phyloP scores from a whole-genome alignment of 2,329 filamentous ascomycete species.

The Colletotrichum sp. region DNA sequence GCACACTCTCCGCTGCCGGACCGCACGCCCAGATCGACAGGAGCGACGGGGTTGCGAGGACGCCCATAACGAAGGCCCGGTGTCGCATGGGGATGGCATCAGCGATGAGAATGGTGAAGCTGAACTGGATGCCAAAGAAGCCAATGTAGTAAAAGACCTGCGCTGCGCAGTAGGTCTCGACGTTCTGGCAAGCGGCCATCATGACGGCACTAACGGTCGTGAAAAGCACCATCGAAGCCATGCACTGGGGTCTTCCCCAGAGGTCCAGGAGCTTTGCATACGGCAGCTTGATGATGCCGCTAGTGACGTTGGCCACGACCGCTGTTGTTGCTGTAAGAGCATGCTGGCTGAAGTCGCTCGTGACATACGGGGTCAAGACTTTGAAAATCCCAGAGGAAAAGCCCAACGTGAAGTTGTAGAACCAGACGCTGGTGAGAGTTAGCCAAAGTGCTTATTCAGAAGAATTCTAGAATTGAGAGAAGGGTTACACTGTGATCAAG shows the following conservation, averaged over 20 bases:
- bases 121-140: background rate
- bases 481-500: background rate
- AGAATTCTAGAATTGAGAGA: background rate
- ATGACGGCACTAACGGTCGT: conserved; percentile 53
- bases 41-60: background rate
- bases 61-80: background rate
- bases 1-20: background rate
- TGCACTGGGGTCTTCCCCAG: conserved; percentile 39
- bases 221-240: conserved; percentile 31
- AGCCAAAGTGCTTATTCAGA: background rate
- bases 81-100: background rate
- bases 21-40: background rate
- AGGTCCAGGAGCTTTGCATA: conserved; percentile 40
- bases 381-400: background rate
- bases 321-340: background rate
- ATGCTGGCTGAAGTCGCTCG: background rate
- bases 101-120: background rate
- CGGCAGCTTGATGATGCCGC: conserved; percentile 5
- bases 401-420: background rate
- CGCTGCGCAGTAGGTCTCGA: conserved; percentile 39
- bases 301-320: background rate
- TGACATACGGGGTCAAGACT: background rate
- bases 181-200: conserved; percentile 56
- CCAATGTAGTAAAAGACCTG: conserved; percentile 24
- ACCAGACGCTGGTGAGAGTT: background rate